Evolutionary conservation across 345 rosid species (phyloP).

Genomic region (Cardiospermum halicacabum): DNA sequence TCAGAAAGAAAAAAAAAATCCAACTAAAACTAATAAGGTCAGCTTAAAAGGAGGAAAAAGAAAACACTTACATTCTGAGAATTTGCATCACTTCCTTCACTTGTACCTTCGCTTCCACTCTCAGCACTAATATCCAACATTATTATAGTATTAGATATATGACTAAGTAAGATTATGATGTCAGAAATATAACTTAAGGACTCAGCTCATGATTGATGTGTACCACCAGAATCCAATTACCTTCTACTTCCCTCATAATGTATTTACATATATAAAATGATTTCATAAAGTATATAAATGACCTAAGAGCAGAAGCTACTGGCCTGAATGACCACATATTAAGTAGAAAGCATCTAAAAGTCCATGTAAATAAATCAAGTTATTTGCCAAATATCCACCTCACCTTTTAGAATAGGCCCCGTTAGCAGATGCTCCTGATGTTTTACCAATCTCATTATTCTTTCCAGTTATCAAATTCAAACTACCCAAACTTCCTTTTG

Average conservation of each 20-base stretch:
- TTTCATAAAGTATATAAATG: neutral
- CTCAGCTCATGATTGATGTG: neutral
- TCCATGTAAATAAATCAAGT: neutral
- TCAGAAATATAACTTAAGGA: neutral
- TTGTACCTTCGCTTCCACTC: conserved; percentile 89
- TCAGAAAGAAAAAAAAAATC: neutral
- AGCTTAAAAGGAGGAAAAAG: neutral
- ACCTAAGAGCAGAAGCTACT: neutral
- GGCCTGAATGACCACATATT: neutral
- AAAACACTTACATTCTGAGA: conserved; percentile 75
- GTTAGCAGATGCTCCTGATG: conserved; percentile 70
- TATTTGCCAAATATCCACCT: conserved; percentile 1
- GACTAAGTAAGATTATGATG: neutral
- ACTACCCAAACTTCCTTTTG: conserved; percentile 97
- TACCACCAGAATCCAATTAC: neutral
- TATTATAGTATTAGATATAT: conserved; percentile 24
- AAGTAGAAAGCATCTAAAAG: neutral
- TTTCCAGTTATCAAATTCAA: conserved; percentile 88
- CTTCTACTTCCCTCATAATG: conserved; percentile 1
- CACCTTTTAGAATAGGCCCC: conserved; percentile 90
- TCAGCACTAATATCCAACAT: conserved; percentile 53
- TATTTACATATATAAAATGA: neutral
- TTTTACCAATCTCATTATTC: conserved; percentile 63
- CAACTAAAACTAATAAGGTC: neutral
- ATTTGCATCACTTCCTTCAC: conserved; percentile 96